Evolutionary conservation across 208 protist genomes (phyloP).

Genomic region (Crithidia fasciculata): DNA sequence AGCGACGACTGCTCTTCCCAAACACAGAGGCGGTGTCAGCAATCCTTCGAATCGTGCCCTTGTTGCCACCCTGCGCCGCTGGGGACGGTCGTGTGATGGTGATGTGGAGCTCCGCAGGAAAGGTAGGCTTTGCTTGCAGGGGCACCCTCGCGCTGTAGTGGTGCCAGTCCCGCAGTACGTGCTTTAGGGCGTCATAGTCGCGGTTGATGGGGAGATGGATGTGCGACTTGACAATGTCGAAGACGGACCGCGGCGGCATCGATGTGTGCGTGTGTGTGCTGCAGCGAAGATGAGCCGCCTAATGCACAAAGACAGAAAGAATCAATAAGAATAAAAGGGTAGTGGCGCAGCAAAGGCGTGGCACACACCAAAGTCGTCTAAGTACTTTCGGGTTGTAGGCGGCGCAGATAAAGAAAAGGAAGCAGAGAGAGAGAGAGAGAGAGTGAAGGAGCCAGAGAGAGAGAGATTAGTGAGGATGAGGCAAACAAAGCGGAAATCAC

Average conservation of each 20-base stretch:
- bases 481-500: no score
- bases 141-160: slow-evolving; percentile 55
- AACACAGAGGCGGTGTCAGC: not conserved
- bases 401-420: no score
- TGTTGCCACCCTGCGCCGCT: not conserved
- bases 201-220: slow-evolving; percentile 56
- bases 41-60: not conserved
- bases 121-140: slow-evolving; percentile 63
- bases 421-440: no score
- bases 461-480: no score
- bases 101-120: slow-evolving; percentile 59
- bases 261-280: not conserved
- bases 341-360: no score
- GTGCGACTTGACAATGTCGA: slow-evolving; percentile 69
- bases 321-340: no score
- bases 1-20: slow-evolving; percentile 7
- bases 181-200: slow-evolving; percentile 58
- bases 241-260: slow-evolving; percentile 16
- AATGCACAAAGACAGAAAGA: no score
- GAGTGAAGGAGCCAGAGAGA: no score
- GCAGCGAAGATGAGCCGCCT: not conserved
- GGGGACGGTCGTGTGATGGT: slow-evolving; percentile 30
- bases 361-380: no score
- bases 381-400: no score
- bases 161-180: slow-evolving; percentile 71